phyloP scores from a whole-genome alignment of 805 yeast genomes.

The Metschnikowia similis region DNA sequence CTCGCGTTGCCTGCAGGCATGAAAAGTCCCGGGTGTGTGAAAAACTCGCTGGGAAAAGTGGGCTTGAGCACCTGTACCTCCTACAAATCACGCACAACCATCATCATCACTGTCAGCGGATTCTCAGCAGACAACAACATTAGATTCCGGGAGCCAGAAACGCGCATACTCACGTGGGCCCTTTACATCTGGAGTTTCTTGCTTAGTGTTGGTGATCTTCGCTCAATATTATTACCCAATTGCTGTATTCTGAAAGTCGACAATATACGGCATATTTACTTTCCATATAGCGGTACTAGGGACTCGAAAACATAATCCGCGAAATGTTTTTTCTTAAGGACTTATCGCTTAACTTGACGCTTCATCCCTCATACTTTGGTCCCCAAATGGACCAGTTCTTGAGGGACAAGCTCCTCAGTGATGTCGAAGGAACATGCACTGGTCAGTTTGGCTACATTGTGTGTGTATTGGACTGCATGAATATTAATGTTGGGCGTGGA shows the following conservation, averaged over 20 bases:
- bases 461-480: conserved; percentile 91
- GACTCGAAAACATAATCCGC: neutral
- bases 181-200: neutral
- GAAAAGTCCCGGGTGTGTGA: neutral
- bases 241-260: neutral
- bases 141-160: neutral
- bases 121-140: conserved; percentile 1
- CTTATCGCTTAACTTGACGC: conserved; percentile 82
- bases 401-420: conserved; percentile 84
- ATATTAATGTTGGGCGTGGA: conserved; percentile 93
- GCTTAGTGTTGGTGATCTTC: neutral
- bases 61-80: conserved; percentile 1
- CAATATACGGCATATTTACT: neutral
- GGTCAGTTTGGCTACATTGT: conserved; percentile 98
- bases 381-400: conserved; percentile 95
- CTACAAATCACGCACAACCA: neutral
- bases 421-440: conserved; percentile 97
- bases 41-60: neutral
- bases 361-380: conserved; percentile 96
- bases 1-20: neutral
- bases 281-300: neutral
- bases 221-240: too few species aligned
- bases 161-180: neutral
- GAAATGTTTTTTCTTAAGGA: conserved; percentile 61
- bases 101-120: neutral